Base-by-base conservation (phyloP, 345 rosid genomes). In the Passiflora organensis region DNA sequence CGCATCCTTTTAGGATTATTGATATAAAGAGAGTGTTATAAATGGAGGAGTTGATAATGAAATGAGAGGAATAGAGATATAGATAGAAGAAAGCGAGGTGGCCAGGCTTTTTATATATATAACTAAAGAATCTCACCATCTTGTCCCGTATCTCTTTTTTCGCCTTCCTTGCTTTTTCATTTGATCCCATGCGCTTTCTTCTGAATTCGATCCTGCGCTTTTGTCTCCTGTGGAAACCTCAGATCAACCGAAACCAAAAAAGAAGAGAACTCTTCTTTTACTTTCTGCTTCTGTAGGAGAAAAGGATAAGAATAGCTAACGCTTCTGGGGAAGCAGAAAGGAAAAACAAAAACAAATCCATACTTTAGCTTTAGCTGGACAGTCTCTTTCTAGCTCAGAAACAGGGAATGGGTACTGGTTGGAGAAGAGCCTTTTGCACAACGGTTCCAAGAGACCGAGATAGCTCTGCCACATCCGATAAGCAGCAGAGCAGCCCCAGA, bases 381-480 rank as follows among this genome's bases (percentile, higher is more conserved):
- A n/a, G n/a, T 44, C 20, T 8, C 14, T 5, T 22, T 37, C 62
- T 34, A 56, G 56, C 17, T 24, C 42, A 19, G 59, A 42, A 34
- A 37, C 43, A 5, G 59, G 53, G 5, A 47, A 91, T 87, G 97
- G 94, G 91, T 50, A 87, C 96, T 12, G 89, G 97, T 47, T 91
- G 96, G 97, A 84, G 97, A 66, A 81, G 89, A 75, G 97, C 97
- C 17, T 91, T 91, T 66, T 91, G 97, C 78, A 87, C 91, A 6
- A 77, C 91, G 14, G 74, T 82, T 20, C 80, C 84, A 13, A 74
- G 80, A 74, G 87, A 87, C 43, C 63, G 76, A 20, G 90, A 77
- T 45, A 55, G 34, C 34, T 2, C 56, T 16, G 19, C 72, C 4
- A 20, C 61, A 1, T 57, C 76, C 8, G 83, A 81, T 16, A 73